A percentile compares a stretch with the other conserved stretches of the same genome.
These are phyloP conservation scores for Fraxinus platypoda DNA, from an alignment of 305 asterid genomes.

Conservation along the genomic window DNA sequence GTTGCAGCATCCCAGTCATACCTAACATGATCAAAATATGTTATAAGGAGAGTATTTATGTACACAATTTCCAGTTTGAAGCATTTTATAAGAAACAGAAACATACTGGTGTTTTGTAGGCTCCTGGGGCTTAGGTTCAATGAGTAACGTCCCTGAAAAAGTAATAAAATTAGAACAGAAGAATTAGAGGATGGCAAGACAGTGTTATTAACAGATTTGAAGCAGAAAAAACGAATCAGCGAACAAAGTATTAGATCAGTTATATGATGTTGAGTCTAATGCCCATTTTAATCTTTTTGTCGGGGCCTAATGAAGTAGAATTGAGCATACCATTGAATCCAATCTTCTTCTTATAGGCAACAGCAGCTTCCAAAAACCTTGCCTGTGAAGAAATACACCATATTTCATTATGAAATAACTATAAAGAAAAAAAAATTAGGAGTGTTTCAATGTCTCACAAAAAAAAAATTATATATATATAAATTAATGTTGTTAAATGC, in stretches of 20 bases:
- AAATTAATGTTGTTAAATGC: not conserved
- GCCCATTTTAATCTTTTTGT: not conserved
- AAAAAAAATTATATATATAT: not conserved
- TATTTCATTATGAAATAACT: not conserved
- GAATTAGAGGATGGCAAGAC: not conserved
- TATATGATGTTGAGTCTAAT: not conserved
- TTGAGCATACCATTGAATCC: slow-evolving; percentile 79
- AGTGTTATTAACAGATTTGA: not conserved
- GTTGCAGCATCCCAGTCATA: slow-evolving; percentile 99
- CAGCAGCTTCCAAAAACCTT: slow-evolving; percentile 86
- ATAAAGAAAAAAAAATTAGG: not conserved
- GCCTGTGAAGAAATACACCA: slow-evolving; percentile 49
- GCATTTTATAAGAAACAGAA: not conserved
- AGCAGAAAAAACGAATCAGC: not conserved
- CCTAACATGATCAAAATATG: slow-evolving; percentile 38
- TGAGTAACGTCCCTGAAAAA: slow-evolving; percentile 75
- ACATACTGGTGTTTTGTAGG: slow-evolving; percentile 96
- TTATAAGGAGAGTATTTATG: not conserved
- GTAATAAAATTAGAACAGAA: not conserved
- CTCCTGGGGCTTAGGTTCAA: slow-evolving; percentile 99
- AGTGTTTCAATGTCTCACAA: not conserved
- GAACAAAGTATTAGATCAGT: not conserved
- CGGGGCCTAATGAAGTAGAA: not conserved
- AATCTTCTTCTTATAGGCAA: slow-evolving; percentile 90
- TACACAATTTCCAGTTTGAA: not conserved